Evolutionary conservation across 2,329 filamentous ascomycete species (phyloP), one percentile per base, ranked within the genome.

Genomic region (Blastomyces parvus): DNA sequence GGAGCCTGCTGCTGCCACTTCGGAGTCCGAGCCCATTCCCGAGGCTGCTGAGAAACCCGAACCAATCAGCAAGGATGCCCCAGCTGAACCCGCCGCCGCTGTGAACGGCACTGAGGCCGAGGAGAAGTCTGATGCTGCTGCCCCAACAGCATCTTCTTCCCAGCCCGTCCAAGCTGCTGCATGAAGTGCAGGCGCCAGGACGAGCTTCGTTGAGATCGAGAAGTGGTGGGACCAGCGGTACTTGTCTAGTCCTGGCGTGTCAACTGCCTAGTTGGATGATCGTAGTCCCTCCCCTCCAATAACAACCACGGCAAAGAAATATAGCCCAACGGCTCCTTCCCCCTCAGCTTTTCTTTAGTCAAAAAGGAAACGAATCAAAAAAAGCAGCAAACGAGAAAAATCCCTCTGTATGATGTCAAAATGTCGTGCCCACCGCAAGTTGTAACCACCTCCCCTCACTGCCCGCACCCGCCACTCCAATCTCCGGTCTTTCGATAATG

Each of bases 161-260:
- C 71, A 74, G 36, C 73, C 76, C 36, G 76, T 78, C 63, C 74
- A 77, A 72, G 75, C 76, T 70, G 75, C 76, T 63, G 76, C 76
- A 70, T 78, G 73, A 78, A 76, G 66, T 68, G 67, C 66, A 65
- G 67, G 66, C 62, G 66, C 70, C 66, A 68, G 67, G 65, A 70
- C 70, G 66, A 72, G 73, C 64, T 66, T 70, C 61, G 67, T 75
- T 64, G 74, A 77, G 70, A 76, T 71, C 69, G 74, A 77, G 69
- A 74, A 75, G 67, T 77, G 74, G 75, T 77, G 75, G 76, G 74
- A 75, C 65, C 67, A 70, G 63, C 71, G 67, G 66, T 73, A 68
- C 69, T 64, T 66, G 62, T 71, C 66, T 70, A 69, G 68, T 70
- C 69, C 67, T 66, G 67, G 62, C 66, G 65, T 68, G 68, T 68